Base-by-base conservation (phyloP, 2,329 filamentous ascomycete genomes). In the Penicillium freii region DNA sequence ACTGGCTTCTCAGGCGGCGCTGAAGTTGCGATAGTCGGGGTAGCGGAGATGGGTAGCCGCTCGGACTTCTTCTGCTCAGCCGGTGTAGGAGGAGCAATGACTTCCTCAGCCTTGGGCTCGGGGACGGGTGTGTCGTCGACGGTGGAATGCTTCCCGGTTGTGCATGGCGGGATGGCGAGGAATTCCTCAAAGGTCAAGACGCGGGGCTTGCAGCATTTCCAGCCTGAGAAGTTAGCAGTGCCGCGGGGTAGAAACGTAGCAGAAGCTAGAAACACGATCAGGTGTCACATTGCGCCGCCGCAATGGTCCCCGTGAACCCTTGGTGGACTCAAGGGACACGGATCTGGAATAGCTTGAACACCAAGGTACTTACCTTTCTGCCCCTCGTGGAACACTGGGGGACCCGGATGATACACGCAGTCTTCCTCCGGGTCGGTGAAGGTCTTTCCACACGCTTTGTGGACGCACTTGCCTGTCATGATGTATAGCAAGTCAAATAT, bases 161-260 rank as follows among this genome's bases (percentile, higher is more conserved):
- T 96, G 82, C 94, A 99, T 38, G 94, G 93, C 49, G 90, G 81
- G 68, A 99, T 97, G 59, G 82, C 76, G 76, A 99, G 90, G 81
- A 99, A 99, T 78, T 99, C 94, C 78, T 99, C 94, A 74, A 99
- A 99, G 58, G 92, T 97, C 68, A 99, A 82, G 68, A 97, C 92
- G 70, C 94, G 89, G 56, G 92, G 89, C 79, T 97, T 97, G 84
- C 94, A 99, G 81, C 94, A 99, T 80, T 96, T 95, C 93, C 94
- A 97, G 72, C 94, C 93, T 97, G 69, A 44, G 50, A 19, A 56
- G 51, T 62, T 56, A 57, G 57, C 34, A 34, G 25, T 44, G 31
- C 38, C 17, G 47, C n/a, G 25, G 19, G 19, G 19, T 40, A 34
- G 44, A 39, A 38, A 42, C 7, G 7, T 43, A 39, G 29, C 8